Conservation (phyloP, 805 yeast genomes). For the Spencermartinsiella europaea region DNA sequence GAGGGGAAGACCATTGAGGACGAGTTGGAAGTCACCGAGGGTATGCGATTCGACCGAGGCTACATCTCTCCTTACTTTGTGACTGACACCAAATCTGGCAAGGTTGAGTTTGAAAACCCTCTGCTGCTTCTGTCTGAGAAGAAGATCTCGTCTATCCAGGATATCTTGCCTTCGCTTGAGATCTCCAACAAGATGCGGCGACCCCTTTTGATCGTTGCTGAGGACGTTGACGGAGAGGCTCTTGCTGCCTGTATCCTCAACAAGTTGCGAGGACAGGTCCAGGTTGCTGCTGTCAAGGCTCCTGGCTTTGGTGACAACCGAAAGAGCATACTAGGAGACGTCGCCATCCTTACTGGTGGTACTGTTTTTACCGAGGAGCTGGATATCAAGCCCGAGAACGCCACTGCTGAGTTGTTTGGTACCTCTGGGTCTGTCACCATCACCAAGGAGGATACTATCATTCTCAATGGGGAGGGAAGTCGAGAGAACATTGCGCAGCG, state of each 20-base stretch:
- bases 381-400: conserved; percentile 92
- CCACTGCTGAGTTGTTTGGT: conserved; percentile 85
- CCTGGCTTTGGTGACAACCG: conserved; percentile 99
- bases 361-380: conserved; percentile 83
- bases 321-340: conserved; percentile 91
- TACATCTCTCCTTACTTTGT: conserved; percentile 95
- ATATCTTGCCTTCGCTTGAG: conserved; percentile 88
- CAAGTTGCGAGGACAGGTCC: conserved; percentile 97
- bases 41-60: conserved; percentile 98
- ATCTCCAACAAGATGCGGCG: conserved; percentile 88
- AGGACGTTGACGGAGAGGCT: conserved; percentile 97
- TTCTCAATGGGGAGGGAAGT: conserved; percentile 87
- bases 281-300: conserved; percentile 95
- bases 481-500: conserved; percentile 77
- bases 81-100: conserved; percentile 85
- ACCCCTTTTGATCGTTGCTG: conserved; percentile 89
- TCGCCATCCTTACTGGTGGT: conserved; percentile 93
- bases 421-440: conserved; percentile 86
- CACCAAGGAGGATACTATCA: conserved; percentile 92
- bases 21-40: conserved; percentile 94
- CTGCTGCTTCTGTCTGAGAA: conserved; percentile 82
- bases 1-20: conserved; percentile 97
- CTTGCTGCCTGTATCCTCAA: conserved; percentile 95
- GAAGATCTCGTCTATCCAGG: conserved; percentile 86
- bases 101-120: conserved; percentile 94